A percentile compares a stretch with the other conserved stretches of the same genome.
phyloP scores from a whole-genome alignment of 345 rosid genomes.

The Microcos paniculata region DNA sequence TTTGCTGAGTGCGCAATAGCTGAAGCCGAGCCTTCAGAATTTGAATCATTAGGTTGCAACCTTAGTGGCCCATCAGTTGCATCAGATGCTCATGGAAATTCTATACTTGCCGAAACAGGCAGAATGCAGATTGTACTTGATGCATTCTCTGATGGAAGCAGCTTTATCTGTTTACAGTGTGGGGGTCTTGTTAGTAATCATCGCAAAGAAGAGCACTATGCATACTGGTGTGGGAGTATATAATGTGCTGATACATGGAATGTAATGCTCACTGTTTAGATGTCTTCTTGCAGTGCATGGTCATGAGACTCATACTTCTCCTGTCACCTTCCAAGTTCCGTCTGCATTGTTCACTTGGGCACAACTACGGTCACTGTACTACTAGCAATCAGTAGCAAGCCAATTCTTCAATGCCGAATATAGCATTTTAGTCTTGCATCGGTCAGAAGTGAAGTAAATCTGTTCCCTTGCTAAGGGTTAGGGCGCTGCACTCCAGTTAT shows the following conservation, averaged over 20 bases:
- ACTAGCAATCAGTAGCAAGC: neutral
- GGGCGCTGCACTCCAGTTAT: neutral
- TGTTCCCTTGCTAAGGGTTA: neutral
- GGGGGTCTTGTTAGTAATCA: constrained; percentile 90
- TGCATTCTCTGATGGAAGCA: constrained; percentile 92
- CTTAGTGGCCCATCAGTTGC: constrained; percentile 22
- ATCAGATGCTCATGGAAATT: constrained; percentile 47
- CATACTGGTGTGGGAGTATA: constrained; percentile 73
- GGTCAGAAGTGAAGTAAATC: neutral
- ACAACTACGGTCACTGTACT: neutral
- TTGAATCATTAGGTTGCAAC: constrained; percentile 27
- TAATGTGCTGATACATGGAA: constrained; percentile 24
- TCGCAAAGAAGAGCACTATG: constrained; percentile 87
- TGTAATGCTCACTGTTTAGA: constrained; percentile 1
- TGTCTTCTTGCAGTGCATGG: neutral
- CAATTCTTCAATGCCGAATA: neutral
- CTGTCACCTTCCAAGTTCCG: neutral
- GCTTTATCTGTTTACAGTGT: constrained; percentile 85
- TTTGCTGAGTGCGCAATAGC: constrained; percentile 92
- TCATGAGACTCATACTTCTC: neutral
- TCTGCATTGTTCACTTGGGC: neutral
- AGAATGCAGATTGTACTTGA: constrained; percentile 79
- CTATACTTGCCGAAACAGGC: constrained; percentile 80
- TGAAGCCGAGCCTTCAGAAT: constrained; percentile 60
- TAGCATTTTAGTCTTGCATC: neutral